phyloP scores from a whole-genome alignment of 768 basidiomycete genomes.

The Phanerodontia chrysosporium region DNA sequence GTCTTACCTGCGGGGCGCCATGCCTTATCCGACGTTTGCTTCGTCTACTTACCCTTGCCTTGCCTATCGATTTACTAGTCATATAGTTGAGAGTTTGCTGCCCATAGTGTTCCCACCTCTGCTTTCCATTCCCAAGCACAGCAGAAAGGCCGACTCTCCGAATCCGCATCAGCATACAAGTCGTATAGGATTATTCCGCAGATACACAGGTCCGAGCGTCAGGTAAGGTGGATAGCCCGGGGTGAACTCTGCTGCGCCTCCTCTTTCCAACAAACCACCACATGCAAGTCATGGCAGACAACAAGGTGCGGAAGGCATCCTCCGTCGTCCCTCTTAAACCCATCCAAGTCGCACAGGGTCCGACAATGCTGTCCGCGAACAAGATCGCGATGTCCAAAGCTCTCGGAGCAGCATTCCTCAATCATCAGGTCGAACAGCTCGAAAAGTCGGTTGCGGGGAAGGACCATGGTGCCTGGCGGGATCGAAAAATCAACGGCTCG shows the following conservation, averaged over 20 bases:
- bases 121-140: background rate
- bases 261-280: constrained; percentile 9
- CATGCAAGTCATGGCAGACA: constrained; percentile 13
- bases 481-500: constrained; percentile 24
- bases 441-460: constrained; percentile 62
- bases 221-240: constrained; percentile 1
- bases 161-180: background rate
- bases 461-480: constrained; percentile 57
- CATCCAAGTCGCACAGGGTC: constrained; percentile 4
- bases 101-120: background rate
- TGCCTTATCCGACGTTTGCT: background rate
- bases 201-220: constrained; percentile 1
- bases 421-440: constrained; percentile 84
- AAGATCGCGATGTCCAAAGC: constrained; percentile 83
- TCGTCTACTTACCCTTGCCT: background rate
- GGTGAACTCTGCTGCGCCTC: constrained; percentile 3
- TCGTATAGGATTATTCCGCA: background rate
- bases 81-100: background rate
- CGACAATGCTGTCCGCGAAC: constrained; percentile 28
- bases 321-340: background rate
- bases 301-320: constrained; percentile 3
- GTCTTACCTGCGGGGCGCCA: background rate
- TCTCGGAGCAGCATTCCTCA: constrained; percentile 82
- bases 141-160: too few species aligned
- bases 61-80: too few species aligned